Percentiles rank a stretch among this genome's conserved stretches.
phyloP scores from a whole-genome alignment of 306 rosid species.

The Carpinus viminea region DNA sequence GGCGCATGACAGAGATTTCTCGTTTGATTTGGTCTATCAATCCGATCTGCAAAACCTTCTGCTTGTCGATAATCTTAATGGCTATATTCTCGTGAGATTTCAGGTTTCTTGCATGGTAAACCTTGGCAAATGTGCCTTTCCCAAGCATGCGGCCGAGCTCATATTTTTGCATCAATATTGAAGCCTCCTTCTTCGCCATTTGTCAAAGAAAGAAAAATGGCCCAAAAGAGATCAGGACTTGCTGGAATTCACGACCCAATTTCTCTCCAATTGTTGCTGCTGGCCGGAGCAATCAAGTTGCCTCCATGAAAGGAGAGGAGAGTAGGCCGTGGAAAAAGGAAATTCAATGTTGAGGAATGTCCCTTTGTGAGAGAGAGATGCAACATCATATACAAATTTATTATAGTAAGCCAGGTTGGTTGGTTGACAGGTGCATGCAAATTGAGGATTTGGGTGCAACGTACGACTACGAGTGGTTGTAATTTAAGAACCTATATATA shows the following conservation, averaged over 20 bases:
- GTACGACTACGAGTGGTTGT: neutral
- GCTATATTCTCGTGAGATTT: slow-evolving; percentile 48
- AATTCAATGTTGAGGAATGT: slow-evolving; percentile 14
- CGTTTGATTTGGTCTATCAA: slow-evolving; percentile 63
- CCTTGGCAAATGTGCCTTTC: slow-evolving; percentile 62
- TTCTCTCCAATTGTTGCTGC: neutral
- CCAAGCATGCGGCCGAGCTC: slow-evolving; percentile 60
- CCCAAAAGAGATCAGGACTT: neutral
- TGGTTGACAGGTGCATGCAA: neutral
- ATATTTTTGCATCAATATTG: slow-evolving; percentile 48
- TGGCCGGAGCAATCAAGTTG: neutral
- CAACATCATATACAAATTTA: neutral
- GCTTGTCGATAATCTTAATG: slow-evolving; percentile 54
- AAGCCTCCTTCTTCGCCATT: slow-evolving; percentile 26
- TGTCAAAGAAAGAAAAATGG: neutral
- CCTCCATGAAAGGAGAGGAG: neutral
- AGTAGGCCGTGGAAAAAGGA: slow-evolving; percentile 12
- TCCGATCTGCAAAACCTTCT: slow-evolving; percentile 41
- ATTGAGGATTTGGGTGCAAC: neutral
- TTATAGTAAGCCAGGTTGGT: neutral
- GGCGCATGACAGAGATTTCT: slow-evolving; percentile 56
- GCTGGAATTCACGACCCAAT: neutral
- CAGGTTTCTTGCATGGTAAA: slow-evolving; percentile 50
- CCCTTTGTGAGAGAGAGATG: neutral
- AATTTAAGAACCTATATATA: neutral